Base-by-base conservation (phyloP, 169 alveolate genomes). In the Perkinsus marinus region DNA sequence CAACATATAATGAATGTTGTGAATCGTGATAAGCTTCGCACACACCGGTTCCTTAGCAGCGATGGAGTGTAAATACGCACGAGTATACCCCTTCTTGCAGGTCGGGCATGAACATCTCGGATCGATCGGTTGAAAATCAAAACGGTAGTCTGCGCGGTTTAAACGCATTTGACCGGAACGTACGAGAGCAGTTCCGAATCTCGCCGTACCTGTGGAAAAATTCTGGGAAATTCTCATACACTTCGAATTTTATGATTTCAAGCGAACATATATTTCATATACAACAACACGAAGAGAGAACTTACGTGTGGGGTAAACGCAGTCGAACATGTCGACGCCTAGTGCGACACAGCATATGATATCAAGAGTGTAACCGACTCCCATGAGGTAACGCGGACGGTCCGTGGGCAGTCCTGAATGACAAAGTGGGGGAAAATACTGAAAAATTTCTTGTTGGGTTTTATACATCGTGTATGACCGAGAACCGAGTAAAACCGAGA, bases 251-350 rank as follows among this genome's bases (percentile, higher is more conserved):
- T n/a, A n/a, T n/a, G n/a, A n/a, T n/a, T n/a, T n/a, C n/a, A n/a
- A n/a, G n/a, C n/a, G n/a, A n/a, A n/a, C n/a, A n/a, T n/a, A n/a
- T n/a, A n/a, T n/a, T n/a, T n/a, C n/a, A n/a, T n/a, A n/a, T n/a
- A n/a, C n/a, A n/a, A n/a, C n/a, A n/a, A n/a, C n/a, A n/a, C n/a
- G n/a, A n/a, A n/a, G n/a, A 7, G 22, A 41, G 46, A 16, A 7
- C 34, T 57, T 57, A 57, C 99, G 97, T 30, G 99, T 97, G 3
- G 99, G 99, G 93, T 97, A 98, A 22, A 99, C 99, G 94, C 99
- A 99, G 95, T 99, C 99, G 94, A 98, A 99, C 99, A 98, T 98
- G 94, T 99, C 99, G 68, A 98, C 99, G 38, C 99, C 99, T n/a
- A 98, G 95, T 39, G 99, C 97, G 39, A 98, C 97, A 92, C 99